Base-by-base conservation (phyloP, 306 rosid genomes). In the Gastrolobium villosum region DNA sequence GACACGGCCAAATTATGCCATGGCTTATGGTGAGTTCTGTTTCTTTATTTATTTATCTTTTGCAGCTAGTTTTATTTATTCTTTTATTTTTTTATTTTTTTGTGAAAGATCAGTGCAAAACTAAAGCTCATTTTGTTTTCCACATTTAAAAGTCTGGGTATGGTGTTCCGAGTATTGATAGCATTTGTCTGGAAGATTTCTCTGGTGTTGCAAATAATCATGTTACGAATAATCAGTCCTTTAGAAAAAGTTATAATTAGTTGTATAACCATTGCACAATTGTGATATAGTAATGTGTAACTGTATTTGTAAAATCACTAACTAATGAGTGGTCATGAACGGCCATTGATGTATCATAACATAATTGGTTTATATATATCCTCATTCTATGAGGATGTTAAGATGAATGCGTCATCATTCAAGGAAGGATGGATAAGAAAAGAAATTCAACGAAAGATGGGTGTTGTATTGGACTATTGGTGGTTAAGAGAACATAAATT, bases 1-100 rank as follows among this genome's bases (percentile, higher is more conserved):
- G 88, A 84, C 94, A 61, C 87, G 96, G 28, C 97, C 98, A 44
- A 93, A 86, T 83, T 93, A 91, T 86, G 96, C 93, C 67, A 93
- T 93, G 91, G 99, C 99, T 62, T 96, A 79, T 61, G 99, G 99
- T 96, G 80, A 82, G 88, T 86, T 40, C 26, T 50, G 54, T 32
- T 65, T 35, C 41, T 55, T 72, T 79, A 40, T 54, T 69, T 40
- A 74, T 53, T 7, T 20, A 15, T 35, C 14, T 15, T 54, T 69
- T 69, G 67, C 59, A 72, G n/a, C 64, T 54, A 45, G 11, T 74
- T 43, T 74, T 56, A 10, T 69, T 56, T 20, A 20, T 20, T 20
- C 26, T 20, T 20, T 20, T 20, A 0, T 20, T 20, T 20, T 0
- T 20, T 20, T 20, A 20, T 20, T 37, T 36, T 13, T 41, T 35